These are phyloP conservation scores for Neonothopanus nambi DNA, from an alignment of 1,284 basidiomycete species.

Conservation along the genomic window DNA sequence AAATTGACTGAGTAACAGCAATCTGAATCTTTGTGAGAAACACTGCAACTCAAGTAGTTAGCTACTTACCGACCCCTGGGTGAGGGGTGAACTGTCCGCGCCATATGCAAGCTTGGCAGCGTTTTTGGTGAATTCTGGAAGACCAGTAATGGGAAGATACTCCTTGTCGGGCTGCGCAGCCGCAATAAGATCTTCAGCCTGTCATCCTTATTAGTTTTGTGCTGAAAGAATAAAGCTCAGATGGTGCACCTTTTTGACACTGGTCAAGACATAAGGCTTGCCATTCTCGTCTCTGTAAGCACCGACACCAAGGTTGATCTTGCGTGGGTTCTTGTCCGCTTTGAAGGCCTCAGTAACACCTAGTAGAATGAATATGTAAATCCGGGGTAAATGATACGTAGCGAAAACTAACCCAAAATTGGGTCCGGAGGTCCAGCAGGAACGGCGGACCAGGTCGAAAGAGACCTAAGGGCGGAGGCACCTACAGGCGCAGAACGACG, in stretches of 20 bases:
- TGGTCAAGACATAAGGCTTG: conserved; percentile 92
- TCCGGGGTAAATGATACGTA: conserved; percentile 1
- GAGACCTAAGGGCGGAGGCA: conserved; percentile 38
- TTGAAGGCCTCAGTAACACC: conserved; percentile 96
- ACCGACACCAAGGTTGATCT: conserved; percentile 97
- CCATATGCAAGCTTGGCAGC: conserved; percentile 95
- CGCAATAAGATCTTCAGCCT: conserved; percentile 84
- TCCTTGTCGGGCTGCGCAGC: conserved; percentile 88
- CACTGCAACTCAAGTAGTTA: conserved; percentile 11
- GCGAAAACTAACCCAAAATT: conserved; percentile 74
- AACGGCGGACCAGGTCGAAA: conserved; percentile 84
- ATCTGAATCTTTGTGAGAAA: conserved; percentile 50
- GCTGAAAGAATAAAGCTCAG: not conserved
- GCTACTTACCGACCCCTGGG: conserved; percentile 70
- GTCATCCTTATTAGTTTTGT: conserved; percentile 13
- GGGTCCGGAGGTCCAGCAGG: conserved; percentile 90
- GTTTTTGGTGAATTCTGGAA: conserved; percentile 84
- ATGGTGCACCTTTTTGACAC: conserved; percentile 77
- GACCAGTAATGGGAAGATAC: conserved; percentile 96
- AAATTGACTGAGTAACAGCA: conserved; percentile 94
- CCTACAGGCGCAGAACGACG: conserved; percentile 43
- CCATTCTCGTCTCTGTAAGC: conserved; percentile 93
- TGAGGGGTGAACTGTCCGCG: conserved; percentile 73
- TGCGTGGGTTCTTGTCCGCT: conserved; percentile 86
- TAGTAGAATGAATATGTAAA: conserved; percentile 36